These are phyloP conservation scores for Penicillium goetzii DNA, from an alignment of 495 filamentous ascomycete species.

Conservation along the genomic window DNA sequence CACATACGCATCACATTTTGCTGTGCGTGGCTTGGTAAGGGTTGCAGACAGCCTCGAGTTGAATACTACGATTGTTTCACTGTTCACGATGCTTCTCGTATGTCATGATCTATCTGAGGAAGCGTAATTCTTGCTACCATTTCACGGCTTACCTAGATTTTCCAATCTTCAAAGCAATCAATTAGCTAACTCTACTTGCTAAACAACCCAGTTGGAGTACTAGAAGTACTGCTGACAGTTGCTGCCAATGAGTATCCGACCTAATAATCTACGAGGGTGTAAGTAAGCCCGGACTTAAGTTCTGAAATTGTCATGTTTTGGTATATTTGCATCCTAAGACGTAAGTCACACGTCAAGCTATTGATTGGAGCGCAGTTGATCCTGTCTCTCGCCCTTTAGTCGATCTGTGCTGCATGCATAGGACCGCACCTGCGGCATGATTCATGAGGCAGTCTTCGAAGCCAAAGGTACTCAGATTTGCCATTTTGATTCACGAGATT, in stretches of 20 bases:
- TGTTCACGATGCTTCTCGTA: not conserved
- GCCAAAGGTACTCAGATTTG: not conserved
- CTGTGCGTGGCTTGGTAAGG: not conserved
- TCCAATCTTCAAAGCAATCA: not conserved
- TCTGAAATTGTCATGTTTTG: not conserved
- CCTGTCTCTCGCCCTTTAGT: not conserved
- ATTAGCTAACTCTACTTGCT: not conserved
- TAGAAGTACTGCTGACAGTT: not conserved
- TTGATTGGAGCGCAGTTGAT: not conserved
- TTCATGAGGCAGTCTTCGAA: not conserved
- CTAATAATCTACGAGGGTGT: too few relatives aligned
- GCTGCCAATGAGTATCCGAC: too few relatives aligned
- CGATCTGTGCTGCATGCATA: not conserved
- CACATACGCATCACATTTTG: not conserved
- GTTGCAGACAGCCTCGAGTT: not conserved
- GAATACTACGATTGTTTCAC: not conserved
- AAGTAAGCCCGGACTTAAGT: too few relatives aligned
- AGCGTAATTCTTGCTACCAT: not conserved
- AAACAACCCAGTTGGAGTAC: not conserved
- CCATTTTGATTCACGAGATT: not conserved
- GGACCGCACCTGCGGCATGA: not conserved
- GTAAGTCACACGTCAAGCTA: not conserved
- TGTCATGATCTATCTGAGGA: not conserved
- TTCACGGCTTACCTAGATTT: not conserved
- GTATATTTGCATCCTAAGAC: not conserved